Evolutionary conservation across 2,329 filamentous ascomycete genomes (phyloP).

Genomic region (Aaosphaeria arxii): DNA sequence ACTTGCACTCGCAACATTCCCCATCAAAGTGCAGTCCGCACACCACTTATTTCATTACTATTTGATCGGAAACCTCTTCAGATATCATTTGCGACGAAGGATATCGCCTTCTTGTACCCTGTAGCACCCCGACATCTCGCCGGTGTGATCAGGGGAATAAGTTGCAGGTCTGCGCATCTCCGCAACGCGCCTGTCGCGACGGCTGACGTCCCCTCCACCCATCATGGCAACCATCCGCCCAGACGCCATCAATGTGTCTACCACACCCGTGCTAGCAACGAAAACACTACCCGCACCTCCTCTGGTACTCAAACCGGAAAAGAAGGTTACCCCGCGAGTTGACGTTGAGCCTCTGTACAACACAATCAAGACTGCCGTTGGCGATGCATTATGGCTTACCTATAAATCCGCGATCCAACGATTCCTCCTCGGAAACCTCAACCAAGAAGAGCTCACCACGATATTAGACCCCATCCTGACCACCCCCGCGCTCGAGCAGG

Average conservation of each 20-base stretch:
- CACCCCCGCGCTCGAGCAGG: conserved; percentile 52
- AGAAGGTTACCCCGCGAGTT: conserved; percentile 55
- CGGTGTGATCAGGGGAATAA: no score
- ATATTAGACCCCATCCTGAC: conserved; percentile 56
- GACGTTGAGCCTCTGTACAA: conserved; percentile 63
- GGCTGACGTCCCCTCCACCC: conserved; percentile 7
- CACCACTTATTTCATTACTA: conserved; percentile 4
- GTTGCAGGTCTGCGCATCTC: no score
- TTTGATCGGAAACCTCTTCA: conserved; percentile 9
- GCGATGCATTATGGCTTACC: conserved; percentile 54
- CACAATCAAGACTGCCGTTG: conserved; percentile 58
- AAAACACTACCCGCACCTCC: conserved; percentile 30
- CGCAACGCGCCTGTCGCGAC: conserved; percentile 3
- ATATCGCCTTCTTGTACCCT: no score
- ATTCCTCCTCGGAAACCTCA: conserved; percentile 60
- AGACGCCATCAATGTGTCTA: conserved; percentile 33
- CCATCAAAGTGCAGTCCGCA: conserved; percentile 15
- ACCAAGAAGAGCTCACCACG: conserved; percentile 59
- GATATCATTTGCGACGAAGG: background rate
- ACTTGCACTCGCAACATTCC: conserved; percentile 8
- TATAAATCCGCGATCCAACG: conserved; percentile 59
- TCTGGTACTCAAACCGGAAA: conserved; percentile 40
- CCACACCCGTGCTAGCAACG: conserved; percentile 31
- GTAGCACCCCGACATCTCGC: conserved; percentile 3
- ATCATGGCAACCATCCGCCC: conserved; percentile 38